A percentile compares a stretch with the other conserved stretches of the same genome.
phyloP scores from a whole-genome alignment of 1,139 yeast species.

The Debaryomyces fabryi region DNA sequence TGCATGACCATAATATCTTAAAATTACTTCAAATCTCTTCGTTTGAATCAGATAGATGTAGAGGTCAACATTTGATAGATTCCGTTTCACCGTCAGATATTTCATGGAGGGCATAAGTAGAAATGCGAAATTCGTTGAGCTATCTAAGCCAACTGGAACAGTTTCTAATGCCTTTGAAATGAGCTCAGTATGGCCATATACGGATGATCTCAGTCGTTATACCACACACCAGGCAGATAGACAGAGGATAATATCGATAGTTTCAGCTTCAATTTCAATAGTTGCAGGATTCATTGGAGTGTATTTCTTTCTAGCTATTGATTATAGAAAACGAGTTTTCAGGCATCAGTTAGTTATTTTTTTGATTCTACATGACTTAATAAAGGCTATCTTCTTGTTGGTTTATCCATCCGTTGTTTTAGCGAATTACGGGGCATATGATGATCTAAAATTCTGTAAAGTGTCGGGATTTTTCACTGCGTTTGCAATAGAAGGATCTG shows the following conservation, averaged over 20 bases:
- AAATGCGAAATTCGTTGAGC: neutral
- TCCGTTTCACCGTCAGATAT: neutral
- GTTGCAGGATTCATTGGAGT: conserved; percentile 56
- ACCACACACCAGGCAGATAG: conserved; percentile 3
- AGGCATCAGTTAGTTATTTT: conserved; percentile 74
- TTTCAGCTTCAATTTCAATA: conserved; percentile 61
- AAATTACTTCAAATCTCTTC: neutral
- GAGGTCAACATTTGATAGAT: neutral
- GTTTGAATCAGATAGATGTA: neutral
- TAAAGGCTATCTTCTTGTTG: conserved; percentile 73
- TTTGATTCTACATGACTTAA: conserved; percentile 67
- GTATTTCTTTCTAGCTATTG: conserved; percentile 60
- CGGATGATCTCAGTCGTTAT: conserved; percentile 10
- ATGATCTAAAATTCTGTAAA: conserved; percentile 60
- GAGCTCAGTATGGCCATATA: neutral
- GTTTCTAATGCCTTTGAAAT: neutral
- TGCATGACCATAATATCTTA: neutral
- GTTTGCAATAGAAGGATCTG: conserved; percentile 83
- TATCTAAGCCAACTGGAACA: neutral
- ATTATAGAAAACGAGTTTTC: conserved; percentile 61
- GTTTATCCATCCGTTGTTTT: conserved; percentile 71
- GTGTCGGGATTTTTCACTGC: conserved; percentile 87
- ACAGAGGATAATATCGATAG: conserved; percentile 8
- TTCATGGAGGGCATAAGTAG: neutral
- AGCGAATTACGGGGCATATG: conserved; percentile 49